Base-by-base conservation (phyloP, 495 filamentous ascomycete species). In the Lichenothelia convexa region DNA sequence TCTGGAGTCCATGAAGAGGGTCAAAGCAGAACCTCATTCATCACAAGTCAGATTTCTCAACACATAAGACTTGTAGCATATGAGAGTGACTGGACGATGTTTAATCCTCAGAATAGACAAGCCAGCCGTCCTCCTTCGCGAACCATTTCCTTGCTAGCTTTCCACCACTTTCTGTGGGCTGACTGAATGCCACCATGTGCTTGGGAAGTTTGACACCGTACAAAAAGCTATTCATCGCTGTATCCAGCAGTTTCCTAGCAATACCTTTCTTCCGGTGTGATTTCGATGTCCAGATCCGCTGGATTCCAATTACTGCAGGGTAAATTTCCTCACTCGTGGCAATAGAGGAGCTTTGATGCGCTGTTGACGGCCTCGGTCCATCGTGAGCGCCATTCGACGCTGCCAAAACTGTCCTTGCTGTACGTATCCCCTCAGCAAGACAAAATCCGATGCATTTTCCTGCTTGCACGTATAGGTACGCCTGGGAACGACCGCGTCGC, bases 211-310 rank as follows among this genome's bases (percentile, higher is more conserved):
- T 63, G 62, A 77, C 67, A 0, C 75, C 75, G 47, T 76, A 76
- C 26, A 78, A 68, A 47, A 75, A 77, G 43, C 70, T 67, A 43
- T 58, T 63, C 36, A 70, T 58, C 33, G 73, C 72, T 40, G 64
- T 67, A 33, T 81, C 70, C 35, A 82, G 42, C 34, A 82, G 49
- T 41, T 64, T 64, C 41, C 61, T 57, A 3, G 75, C 78, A 35
- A 81, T 64, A 8, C 74, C 74, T 48, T 65, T 61, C 19, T 70
- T 53, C 29, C 76, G 63, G 31, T 68, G 65, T 12, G 64, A 54
- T 7, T 62, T 66, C 9, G 73, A 78, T 4, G 71, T 76, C 76
- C 76, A 81, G 42, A 81, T 78, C 8, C 76, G 69, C n/a, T 75
- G 71, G 26, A 81, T 64, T 2, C 76, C 76, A 27, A 80, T 58